Evolutionary conservation across 805 yeast genomes (phyloP).

Genomic region (Saccharomycopsis oosterbeekiorum): DNA sequence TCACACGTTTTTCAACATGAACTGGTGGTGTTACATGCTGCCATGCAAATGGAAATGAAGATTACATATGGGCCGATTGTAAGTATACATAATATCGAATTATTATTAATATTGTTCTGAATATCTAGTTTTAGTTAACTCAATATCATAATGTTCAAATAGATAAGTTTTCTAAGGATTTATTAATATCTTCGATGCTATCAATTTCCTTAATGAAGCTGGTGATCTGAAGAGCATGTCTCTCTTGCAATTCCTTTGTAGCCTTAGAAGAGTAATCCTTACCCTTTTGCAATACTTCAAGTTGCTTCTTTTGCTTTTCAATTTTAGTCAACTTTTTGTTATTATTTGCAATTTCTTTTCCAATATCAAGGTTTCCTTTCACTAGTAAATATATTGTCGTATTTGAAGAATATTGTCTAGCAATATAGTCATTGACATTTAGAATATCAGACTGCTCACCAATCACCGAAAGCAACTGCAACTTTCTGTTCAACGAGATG

Average conservation of each 20-base stretch:
- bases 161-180: not conserved
- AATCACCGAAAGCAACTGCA: not conserved
- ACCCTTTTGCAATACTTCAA: constrained; percentile 35
- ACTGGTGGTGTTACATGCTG: too few species aligned
- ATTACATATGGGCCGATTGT: too few species aligned
- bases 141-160: not conserved
- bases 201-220: not conserved
- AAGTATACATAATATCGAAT: too few species aligned
- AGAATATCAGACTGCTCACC: constrained; percentile 3
- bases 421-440: constrained; percentile 3
- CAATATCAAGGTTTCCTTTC: constrained; percentile 88
- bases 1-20: too few species aligned
- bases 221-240: constrained; percentile 5
- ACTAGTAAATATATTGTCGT: constrained; percentile 49
- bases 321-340: constrained; percentile 62
- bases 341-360: constrained; percentile 80
- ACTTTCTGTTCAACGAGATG: not conserved
- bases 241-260: constrained; percentile 34
- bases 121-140: not conserved
- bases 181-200: constrained; percentile 1
- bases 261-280: constrained; percentile 84
- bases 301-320: constrained; percentile 55
- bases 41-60: too few species aligned
- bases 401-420: not conserved
- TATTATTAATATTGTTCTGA: not conserved